Evolutionary conservation across 257 asterid genomes (phyloP).

Genomic region (Ocimum tenuiflorum): DNA sequence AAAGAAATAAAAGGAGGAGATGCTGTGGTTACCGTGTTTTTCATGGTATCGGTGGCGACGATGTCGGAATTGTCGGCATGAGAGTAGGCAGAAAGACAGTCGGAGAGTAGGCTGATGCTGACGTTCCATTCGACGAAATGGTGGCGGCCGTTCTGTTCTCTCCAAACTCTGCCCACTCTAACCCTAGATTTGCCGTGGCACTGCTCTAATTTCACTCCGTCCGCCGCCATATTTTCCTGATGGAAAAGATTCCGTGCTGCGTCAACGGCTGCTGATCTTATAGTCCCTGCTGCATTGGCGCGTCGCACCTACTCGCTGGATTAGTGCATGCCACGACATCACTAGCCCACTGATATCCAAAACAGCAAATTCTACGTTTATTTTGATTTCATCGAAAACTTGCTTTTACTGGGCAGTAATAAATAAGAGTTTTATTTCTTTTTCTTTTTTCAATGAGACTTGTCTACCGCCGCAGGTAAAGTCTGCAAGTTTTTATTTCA

Average conservation of each 20-base stretch:
- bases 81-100: conserved; percentile 69
- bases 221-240: conserved; percentile 13
- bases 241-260: background rate
- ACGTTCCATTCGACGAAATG: conserved; percentile 84
- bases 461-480: no score
- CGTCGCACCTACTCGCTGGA: background rate
- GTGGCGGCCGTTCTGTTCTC: conserved; percentile 44
- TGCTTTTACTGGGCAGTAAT: no score
- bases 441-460: no score
- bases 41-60: conserved; percentile 97
- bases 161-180: conserved; percentile 84
- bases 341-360: no score
- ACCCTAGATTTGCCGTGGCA: conserved; percentile 88
- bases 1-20: background rate
- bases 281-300: background rate
- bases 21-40: conserved; percentile 53
- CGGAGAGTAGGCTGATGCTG: conserved; percentile 79
- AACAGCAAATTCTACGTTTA: no score
- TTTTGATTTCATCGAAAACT: no score
- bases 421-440: no score
- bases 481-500: no score
- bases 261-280: background rate
- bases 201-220: conserved; percentile 62
- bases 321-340: no score
- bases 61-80: conserved; percentile 56